These are phyloP conservation scores for Acanthamoeba polyphaga DNA, from an alignment of 208 protist genomes.

Conservation along the genomic window DNA sequence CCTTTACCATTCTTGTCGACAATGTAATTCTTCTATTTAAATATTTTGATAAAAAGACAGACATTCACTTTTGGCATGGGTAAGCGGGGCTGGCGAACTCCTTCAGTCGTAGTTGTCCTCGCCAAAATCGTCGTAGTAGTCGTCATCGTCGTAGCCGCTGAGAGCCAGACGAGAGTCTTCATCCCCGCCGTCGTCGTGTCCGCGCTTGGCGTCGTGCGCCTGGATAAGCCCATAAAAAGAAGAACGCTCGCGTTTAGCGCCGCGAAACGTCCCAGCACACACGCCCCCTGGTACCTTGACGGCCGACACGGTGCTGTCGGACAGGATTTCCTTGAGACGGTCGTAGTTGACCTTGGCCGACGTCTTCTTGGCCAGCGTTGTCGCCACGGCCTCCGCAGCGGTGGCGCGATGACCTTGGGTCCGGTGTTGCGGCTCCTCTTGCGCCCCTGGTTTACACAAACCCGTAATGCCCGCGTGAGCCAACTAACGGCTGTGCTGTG, in stretches of 20 bases:
- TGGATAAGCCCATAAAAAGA: neutral
- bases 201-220: conserved; percentile 30
- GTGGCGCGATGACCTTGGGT: conserved; percentile 59
- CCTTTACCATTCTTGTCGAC: neutral
- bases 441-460: no score
- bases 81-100: no score
- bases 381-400: conserved; percentile 68
- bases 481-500: no score
- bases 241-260: neutral
- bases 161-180: conserved; percentile 47
- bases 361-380: conserved; percentile 56
- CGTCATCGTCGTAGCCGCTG: conserved; percentile 58
- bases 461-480: no score
- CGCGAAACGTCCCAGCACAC: neutral
- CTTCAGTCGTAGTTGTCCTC: neutral
- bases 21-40: neutral
- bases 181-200: neutral
- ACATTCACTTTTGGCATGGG: no score
- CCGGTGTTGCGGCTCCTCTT: neutral
- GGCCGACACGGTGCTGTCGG: conserved; percentile 11
- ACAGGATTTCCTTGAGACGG: conserved; percentile 66
- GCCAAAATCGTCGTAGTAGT: conserved; percentile 57
- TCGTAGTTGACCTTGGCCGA: conserved; percentile 83
- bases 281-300: neutral
- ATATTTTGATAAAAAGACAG: neutral